phyloP scores from a whole-genome alignment of 805 yeast genomes.

The Ogataea haglerorum region DNA sequence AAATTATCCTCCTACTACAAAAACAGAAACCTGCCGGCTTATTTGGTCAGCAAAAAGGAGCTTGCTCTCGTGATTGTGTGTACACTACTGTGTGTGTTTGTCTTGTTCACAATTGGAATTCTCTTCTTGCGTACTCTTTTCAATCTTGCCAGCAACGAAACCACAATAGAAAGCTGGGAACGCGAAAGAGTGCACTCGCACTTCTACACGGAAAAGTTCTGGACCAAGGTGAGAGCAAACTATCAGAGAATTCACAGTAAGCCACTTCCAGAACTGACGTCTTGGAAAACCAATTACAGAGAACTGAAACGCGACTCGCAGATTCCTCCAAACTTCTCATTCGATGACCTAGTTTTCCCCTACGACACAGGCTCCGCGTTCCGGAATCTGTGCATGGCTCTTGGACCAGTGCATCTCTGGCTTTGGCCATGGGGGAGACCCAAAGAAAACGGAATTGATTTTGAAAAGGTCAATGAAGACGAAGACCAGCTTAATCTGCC shows the following conservation, averaged over 20 bases:
- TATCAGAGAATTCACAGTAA: conserved; percentile 37
- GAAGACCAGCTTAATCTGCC: conserved; percentile 66
- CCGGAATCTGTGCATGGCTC: conserved; percentile 46
- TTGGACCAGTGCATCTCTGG: conserved; percentile 71
- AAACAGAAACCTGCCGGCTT: conserved; percentile 51
- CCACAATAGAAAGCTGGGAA: conserved; percentile 94
- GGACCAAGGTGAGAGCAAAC: conserved; percentile 45
- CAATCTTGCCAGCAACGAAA: conserved; percentile 62
- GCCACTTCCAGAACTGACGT: conserved; percentile 42
- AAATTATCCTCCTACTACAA: conserved; percentile 45
- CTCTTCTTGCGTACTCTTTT: conserved; percentile 59
- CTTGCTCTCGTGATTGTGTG: conserved; percentile 53
- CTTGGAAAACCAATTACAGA: conserved; percentile 40
- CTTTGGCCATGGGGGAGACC: conserved; percentile 69
- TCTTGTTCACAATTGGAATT: conserved; percentile 55
- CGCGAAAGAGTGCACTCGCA: conserved; percentile 73
- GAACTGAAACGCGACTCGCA: conserved; percentile 16
- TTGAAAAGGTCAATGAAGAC: conserved; percentile 51
- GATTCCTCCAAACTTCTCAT: conserved; percentile 38
- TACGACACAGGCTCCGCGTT: conserved; percentile 63
- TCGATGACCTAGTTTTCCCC: conserved; percentile 76
- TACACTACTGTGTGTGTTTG: conserved; percentile 54
- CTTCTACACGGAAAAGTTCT: conserved; percentile 52
- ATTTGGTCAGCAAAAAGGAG: conserved; percentile 50
- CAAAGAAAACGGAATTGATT: conserved; percentile 54